These are phyloP conservation scores for Ophiosphaerella herpotricha DNA, from an alignment of 2,329 filamentous ascomycete species.

Conservation along the genomic window DNA sequence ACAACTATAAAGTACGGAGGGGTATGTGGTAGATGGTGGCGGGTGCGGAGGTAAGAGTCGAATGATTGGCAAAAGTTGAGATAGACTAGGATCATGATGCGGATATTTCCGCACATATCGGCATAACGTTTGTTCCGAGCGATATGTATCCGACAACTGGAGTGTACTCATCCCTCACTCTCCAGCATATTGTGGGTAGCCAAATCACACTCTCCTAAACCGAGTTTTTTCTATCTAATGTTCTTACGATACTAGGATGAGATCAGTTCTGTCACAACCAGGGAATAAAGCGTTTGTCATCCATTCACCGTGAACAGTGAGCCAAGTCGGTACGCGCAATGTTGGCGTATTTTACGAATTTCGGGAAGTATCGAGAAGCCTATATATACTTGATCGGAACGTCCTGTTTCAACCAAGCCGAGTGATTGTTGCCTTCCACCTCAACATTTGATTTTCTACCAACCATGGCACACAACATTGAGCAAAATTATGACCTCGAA, in stretches of 20 bases:
- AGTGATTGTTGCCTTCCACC: not conserved
- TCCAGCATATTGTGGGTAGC: not conserved
- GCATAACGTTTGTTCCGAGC: constrained; percentile 12
- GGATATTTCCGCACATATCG: constrained; percentile 32
- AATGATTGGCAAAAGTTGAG: constrained; percentile 43
- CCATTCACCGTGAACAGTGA: constrained; percentile 8
- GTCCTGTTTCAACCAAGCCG: not conserved
- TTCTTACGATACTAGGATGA: not conserved
- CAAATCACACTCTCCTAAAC: not conserved
- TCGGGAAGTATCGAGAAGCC: not conserved
- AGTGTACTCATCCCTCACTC: not conserved
- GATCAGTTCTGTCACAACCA: not conserved
- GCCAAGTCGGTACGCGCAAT: constrained; percentile 16
- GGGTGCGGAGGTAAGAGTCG: constrained; percentile 27
- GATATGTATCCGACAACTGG: not conserved
- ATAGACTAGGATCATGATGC: constrained; percentile 28
- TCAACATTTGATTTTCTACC: not conserved
- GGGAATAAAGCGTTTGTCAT: constrained; percentile 2
- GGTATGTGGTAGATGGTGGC: constrained; percentile 11
- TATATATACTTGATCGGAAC: not conserved
- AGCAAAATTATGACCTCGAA: constrained; percentile 36
- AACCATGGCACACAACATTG: constrained; percentile 38
- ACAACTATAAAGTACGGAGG: constrained; percentile 3
- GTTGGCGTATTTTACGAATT: constrained; percentile 3
- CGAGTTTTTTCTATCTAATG: not conserved